Conservation (phyloP, 169 alveolate genomes). For the Plasmodium inui region DNA sequence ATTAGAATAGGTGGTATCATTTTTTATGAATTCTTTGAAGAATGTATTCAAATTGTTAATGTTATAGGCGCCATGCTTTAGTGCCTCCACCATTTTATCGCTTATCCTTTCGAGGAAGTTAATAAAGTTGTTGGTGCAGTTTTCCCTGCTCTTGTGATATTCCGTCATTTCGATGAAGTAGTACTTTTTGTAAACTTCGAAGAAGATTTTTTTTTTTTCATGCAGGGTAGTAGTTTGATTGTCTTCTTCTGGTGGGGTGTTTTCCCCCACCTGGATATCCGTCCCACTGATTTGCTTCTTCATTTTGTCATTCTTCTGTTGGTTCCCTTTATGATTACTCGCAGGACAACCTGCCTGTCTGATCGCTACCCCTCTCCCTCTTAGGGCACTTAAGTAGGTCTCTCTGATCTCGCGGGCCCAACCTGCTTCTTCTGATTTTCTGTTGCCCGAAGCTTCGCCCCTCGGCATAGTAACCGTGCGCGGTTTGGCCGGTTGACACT, state of each 20-base stretch:
- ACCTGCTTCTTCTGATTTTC: not conserved
- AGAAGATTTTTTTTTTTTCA: constrained; percentile 49
- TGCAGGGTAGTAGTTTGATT: not conserved
- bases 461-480: not conserved
- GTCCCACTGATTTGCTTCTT: not conserved
- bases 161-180: constrained; percentile 76
- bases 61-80: constrained; percentile 51
- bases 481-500: not conserved
- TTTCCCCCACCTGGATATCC: not conserved
- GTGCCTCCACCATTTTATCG: constrained; percentile 42
- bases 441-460: not conserved
- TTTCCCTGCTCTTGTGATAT: constrained; percentile 71
- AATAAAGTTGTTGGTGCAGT: constrained; percentile 50
- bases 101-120: constrained; percentile 57
- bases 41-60: constrained; percentile 46
- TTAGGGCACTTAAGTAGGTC: not conserved
- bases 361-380: not conserved
- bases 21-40: constrained; percentile 60
- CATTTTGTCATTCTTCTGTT: not conserved
- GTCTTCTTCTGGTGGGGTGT: not conserved
- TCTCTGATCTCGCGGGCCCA: not conserved
- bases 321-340: not conserved
- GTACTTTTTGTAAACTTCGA: constrained; percentile 72
- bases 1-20: constrained; percentile 38
- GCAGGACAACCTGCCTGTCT: not conserved